phyloP scores from a whole-genome alignment of 2,329 filamentous ascomycete species.

The Sporothrix humicola region DNA sequence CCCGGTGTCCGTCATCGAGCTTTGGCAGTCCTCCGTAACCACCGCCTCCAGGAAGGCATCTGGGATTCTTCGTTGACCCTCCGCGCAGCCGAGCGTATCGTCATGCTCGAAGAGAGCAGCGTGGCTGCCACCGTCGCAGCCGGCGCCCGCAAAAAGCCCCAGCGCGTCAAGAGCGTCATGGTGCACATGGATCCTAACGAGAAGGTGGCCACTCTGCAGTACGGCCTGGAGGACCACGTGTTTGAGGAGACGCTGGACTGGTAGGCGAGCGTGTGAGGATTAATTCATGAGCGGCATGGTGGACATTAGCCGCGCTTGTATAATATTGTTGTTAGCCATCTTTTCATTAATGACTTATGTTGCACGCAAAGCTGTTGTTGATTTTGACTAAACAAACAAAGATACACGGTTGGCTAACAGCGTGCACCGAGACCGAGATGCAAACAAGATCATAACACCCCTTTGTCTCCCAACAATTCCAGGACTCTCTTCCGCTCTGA shows the following conservation, averaged over 20 bases:
- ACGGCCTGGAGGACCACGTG: background rate
- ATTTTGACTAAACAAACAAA: too few relatives aligned
- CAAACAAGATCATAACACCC: too few relatives aligned
- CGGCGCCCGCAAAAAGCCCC: background rate
- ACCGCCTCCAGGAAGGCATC: slow-evolving; percentile 34
- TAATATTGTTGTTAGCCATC: too few relatives aligned
- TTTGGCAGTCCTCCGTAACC: slow-evolving; percentile 21
- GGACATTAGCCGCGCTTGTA: too few relatives aligned
- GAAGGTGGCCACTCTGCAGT: slow-evolving; percentile 25
- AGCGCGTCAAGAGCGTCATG: slow-evolving; percentile 19
- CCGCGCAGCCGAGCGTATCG: slow-evolving; percentile 22
- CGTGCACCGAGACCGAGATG: too few relatives aligned
- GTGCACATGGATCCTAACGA: slow-evolving; percentile 19
- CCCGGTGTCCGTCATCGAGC: slow-evolving; percentile 30
- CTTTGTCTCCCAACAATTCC: background rate
- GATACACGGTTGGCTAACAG: too few relatives aligned
- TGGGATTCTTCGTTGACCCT: slow-evolving; percentile 31
- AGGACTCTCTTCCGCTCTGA: background rate
- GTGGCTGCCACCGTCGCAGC: background rate
- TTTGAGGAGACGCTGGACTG: slow-evolving; percentile 16
- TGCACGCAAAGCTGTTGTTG: too few relatives aligned
- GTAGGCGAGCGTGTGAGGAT: background rate
- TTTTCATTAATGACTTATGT: too few relatives aligned
- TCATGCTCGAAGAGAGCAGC: slow-evolving; percentile 26
- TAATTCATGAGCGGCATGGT: too few relatives aligned